Conservation (phyloP, 2,329 filamentous ascomycete species). For the Cladosporium velox region DNA sequence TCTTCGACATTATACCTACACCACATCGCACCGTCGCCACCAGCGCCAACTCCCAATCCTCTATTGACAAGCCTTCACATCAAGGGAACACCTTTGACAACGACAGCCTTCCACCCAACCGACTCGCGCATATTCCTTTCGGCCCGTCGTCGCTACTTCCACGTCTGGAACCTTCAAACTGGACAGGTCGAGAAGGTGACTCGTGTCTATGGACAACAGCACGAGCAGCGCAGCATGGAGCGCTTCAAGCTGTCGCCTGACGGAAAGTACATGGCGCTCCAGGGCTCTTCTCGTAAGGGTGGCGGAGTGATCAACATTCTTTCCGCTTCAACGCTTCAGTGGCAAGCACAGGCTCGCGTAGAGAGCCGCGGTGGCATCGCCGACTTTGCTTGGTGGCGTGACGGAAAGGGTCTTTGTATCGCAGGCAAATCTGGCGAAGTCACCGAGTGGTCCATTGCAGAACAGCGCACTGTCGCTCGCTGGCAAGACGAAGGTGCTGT, state of each 20-base stretch:
- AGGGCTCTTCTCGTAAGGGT: constrained; percentile 78
- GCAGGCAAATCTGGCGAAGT: constrained; percentile 85
- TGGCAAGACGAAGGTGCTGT: constrained; percentile 92
- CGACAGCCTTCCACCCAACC: constrained; percentile 71
- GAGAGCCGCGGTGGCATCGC: constrained; percentile 81
- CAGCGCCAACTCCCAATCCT: constrained; percentile 76
- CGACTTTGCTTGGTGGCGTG: constrained; percentile 91
- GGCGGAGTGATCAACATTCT: constrained; percentile 87
- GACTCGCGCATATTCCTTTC: constrained; percentile 85
- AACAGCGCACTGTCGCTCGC: constrained; percentile 69
- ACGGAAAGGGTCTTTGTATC: constrained; percentile 78
- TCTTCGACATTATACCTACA: constrained; percentile 86
- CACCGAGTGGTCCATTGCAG: constrained; percentile 78
- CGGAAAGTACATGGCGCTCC: constrained; percentile 80
- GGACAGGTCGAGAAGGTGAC: constrained; percentile 82
- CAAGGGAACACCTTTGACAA: constrained; percentile 78
- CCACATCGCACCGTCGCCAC: constrained; percentile 74
- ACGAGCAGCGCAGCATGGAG: constrained; percentile 90
- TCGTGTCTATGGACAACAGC: constrained; percentile 70
- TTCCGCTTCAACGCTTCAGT: constrained; percentile 77
- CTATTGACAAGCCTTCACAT: constrained; percentile 88
- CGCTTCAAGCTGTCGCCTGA: constrained; percentile 84
- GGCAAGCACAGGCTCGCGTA: constrained; percentile 78
- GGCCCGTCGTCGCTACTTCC: constrained; percentile 86
- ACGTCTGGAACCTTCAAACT: constrained; percentile 85